These are phyloP conservation scores for Gremmenia infestans DNA, from an alignment of 2,329 filamentous ascomycete species.

Conservation along the genomic window DNA sequence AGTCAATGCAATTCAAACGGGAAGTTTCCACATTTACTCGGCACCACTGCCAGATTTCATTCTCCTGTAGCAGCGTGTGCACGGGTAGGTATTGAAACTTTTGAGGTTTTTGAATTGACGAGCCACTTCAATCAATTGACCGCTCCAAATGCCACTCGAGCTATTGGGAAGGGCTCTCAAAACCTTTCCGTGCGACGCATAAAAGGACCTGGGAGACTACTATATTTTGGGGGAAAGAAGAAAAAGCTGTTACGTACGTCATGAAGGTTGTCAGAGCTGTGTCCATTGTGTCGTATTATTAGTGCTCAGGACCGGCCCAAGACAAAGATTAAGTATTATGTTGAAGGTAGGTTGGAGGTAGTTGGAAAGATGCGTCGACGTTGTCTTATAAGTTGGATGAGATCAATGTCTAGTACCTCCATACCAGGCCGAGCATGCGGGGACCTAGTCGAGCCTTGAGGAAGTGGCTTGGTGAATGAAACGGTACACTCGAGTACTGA, in stretches of 20 bases:
- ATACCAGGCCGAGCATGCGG: background rate
- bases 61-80: too few relatives aligned
- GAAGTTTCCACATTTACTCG: too few relatives aligned
- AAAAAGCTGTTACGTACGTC: slow-evolving; percentile 47
- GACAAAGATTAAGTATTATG: background rate
- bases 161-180: background rate
- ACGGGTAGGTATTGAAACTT: background rate
- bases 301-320: slow-evolving; percentile 14
- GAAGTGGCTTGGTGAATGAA: background rate
- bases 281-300: slow-evolving; percentile 20
- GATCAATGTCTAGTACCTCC: slow-evolving; percentile 14
- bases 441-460: background rate
- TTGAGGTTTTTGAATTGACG: background rate
- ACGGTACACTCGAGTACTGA: background rate
- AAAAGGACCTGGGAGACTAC: background rate
- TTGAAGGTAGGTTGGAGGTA: background rate
- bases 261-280: slow-evolving; percentile 66
- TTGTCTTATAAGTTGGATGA: slow-evolving; percentile 1
- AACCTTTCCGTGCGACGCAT: background rate
- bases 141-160: background rate
- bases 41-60: too few relatives aligned
- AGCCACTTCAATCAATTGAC: background rate
- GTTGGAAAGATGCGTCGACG: background rate
- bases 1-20: background rate
- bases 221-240: background rate